Evolutionary conservation across 2,329 filamentous ascomycete genomes (phyloP).

Genomic region (Hypoxylon sp.): DNA sequence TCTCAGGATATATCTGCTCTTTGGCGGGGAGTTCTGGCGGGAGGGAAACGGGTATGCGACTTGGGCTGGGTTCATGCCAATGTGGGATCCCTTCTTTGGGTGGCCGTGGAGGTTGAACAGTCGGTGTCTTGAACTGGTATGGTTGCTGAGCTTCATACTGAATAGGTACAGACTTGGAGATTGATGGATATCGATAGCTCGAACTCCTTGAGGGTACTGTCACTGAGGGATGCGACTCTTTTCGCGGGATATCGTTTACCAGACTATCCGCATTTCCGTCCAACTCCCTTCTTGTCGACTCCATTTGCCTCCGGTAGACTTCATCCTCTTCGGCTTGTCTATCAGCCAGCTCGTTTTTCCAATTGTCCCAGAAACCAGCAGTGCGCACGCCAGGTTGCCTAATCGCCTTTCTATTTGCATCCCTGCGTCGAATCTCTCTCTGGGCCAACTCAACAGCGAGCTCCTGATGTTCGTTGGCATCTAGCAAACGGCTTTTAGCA

Average conservation of each 20-base stretch:
- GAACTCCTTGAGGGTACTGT: conserved; percentile 28
- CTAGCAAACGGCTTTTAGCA: conserved; percentile 70
- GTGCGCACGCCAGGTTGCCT: conserved; percentile 70
- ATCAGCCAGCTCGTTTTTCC: conserved; percentile 55
- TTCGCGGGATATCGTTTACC: conserved; percentile 48
- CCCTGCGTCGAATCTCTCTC: conserved; percentile 78
- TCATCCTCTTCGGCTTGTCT: conserved; percentile 59
- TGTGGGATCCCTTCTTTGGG: conserved; percentile 55
- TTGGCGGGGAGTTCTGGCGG: conserved; percentile 55
- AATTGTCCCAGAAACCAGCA: conserved; percentile 62
- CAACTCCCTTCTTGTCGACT: conserved; percentile 65
- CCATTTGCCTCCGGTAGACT: conserved; percentile 67
- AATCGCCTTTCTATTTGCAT: conserved; percentile 71
- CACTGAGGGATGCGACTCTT: conserved; percentile 35
- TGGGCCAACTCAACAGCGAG: conserved; percentile 83
- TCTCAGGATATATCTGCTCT: conserved; percentile 50
- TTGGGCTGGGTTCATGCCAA: conserved; percentile 21
- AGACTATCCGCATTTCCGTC: conserved; percentile 53
- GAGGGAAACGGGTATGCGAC: conserved; percentile 28
- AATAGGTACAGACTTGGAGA: conserved; percentile 66
- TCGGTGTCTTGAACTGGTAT: conserved; percentile 37
- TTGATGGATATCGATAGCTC: conserved; percentile 71
- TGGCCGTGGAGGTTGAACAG: conserved; percentile 57
- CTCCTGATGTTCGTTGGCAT: conserved; percentile 79
- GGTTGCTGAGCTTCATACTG: conserved; percentile 58